Evolutionary conservation across 345 rosid genomes (phyloP).

Genomic region (Populus deltoides): DNA sequence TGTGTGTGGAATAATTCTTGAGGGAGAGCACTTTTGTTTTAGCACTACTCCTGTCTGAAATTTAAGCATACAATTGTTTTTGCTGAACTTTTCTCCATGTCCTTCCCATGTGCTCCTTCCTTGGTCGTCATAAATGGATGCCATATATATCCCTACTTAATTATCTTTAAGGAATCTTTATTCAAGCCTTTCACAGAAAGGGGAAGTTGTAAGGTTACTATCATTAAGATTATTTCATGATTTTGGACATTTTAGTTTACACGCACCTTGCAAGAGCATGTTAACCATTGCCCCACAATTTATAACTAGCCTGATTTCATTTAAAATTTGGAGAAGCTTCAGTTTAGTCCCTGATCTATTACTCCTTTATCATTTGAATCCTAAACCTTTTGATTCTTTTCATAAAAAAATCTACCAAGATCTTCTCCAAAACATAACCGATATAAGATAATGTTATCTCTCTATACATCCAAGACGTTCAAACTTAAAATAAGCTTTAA

Average conservation of each 20-base stretch:
- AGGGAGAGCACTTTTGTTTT: not conserved
- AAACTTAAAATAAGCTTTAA: no score
- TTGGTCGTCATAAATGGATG: constrained; percentile 23
- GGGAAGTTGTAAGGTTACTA: constrained; percentile 6
- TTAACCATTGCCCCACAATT: not conserved
- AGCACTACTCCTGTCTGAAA: not conserved
- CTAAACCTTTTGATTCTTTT: no score
- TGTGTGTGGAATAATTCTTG: constrained; percentile 5
- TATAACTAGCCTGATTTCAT: not conserved
- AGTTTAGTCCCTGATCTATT: no score
- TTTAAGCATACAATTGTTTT: not conserved
- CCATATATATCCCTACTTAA: constrained; percentile 20
- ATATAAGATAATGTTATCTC: no score
- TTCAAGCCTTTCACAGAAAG: not conserved
- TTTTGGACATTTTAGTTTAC: not conserved
- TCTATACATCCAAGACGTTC: no score
- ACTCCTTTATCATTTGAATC: no score
- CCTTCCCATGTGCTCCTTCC: constrained; percentile 32
- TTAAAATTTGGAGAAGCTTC: not conserved
- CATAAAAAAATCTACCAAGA: no score
- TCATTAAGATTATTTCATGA: not conserved
- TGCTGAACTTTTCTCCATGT: constrained; percentile 23
- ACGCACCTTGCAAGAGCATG: not conserved
- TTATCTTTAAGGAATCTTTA: constrained; percentile 32
- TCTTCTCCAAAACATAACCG: no score